Conservation (phyloP, 2,329 filamentous ascomycete species). For the Trichoderma afroharzianum region DNA sequence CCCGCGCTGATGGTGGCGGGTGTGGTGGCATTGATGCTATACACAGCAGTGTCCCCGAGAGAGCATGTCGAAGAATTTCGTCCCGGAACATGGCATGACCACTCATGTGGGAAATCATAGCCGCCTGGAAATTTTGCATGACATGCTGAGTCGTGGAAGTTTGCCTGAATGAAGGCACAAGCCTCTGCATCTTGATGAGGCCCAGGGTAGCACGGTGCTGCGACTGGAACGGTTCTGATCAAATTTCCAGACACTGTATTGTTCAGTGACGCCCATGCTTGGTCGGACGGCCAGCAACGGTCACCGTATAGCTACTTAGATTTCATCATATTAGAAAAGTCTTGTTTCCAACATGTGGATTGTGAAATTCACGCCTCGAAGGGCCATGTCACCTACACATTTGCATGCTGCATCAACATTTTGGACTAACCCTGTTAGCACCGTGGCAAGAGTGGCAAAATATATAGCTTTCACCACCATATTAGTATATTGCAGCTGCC, state of each 20-base stretch:
- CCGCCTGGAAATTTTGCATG: background rate
- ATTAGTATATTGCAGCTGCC: background rate
- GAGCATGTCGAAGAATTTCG: background rate
- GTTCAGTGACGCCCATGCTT: background rate
- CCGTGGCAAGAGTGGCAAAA: background rate
- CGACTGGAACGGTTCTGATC: background rate
- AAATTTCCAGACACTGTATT: background rate
- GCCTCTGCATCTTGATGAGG: background rate
- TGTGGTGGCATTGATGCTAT: background rate
- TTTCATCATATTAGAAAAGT: background rate
- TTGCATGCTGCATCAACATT: background rate
- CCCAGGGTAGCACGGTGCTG: background rate
- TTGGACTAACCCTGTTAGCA: background rate
- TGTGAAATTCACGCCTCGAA: background rate
- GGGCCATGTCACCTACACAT: background rate
- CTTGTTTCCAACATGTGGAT: background rate
- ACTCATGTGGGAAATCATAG: background rate
- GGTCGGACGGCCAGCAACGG: background rate
- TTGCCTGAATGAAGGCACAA: background rate
- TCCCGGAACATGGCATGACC: background rate
- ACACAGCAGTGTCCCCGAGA: background rate
- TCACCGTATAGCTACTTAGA: background rate
- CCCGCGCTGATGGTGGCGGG: too few relatives aligned
- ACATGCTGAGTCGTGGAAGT: background rate
- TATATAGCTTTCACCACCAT: background rate